Evolutionary conservation across 2,329 filamentous ascomycete genomes (phyloP), one percentile per base, ranked within the genome.

Genomic region (Thyridium curvatum): DNA sequence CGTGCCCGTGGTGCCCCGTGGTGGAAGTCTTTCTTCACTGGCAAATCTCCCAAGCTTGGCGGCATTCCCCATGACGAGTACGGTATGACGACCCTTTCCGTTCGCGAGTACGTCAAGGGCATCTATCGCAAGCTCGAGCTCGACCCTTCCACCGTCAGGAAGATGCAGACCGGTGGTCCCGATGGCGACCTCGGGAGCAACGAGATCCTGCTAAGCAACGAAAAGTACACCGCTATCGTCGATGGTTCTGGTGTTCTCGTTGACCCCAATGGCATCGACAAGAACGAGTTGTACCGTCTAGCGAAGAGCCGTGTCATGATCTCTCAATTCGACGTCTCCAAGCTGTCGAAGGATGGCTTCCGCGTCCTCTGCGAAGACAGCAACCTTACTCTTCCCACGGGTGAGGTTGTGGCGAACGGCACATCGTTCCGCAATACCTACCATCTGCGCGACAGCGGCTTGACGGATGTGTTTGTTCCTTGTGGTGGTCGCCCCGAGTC

Each of bases 1-100:
- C 80, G 88, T 38, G 69, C 71, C 45, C 82, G 93, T 52, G 89
- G 89, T 34, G 93, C 93, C 4, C 88, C 89, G 18, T 98, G 91
- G 88, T 98, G 93, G 93, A 98, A 98, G 74, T 98, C 93, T 0
- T 98, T 98, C 78, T 98, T 98, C 74, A 98, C 93, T 3, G 93
- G 93, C 56, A 98, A 98, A 75, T 95, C 88, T 51, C 93, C 89
- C 38, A 93, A 86, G 64, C 77, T 98, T 12, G 93, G 93, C 46
- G 93, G 93, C 58, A 98, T 98, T 51, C 93, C 93, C 30, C 93
- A 98, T 64, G 93, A 98, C 60, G 68, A 73, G 31, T 98, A 98
- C 57, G 93, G 93, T 53, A 98, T 98, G 93, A 98, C 93, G 1
- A 97, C 93, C 0, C 68, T 97, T 41, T 96, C 90, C 6, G 91